Evolutionary conservation across 192 early-diverging fungal genomes (phyloP).

Genomic region (Coemansia sp.): DNA sequence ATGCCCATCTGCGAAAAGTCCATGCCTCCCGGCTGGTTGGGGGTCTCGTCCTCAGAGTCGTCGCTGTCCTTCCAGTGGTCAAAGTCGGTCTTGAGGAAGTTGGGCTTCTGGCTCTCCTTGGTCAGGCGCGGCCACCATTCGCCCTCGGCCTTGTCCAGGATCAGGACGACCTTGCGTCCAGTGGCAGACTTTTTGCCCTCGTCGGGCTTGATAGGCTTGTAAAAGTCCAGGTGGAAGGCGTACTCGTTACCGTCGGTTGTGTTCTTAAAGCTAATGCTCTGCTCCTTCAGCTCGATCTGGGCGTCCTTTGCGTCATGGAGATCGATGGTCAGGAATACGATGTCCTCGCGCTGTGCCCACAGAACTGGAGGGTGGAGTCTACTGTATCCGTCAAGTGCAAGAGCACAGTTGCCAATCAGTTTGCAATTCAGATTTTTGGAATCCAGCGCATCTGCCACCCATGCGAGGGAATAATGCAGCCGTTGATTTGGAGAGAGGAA

Average conservation of each 20-base stretch:
- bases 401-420: constrained; percentile 1
- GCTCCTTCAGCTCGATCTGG: constrained; percentile 22
- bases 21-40: constrained; percentile 56
- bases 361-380: constrained; percentile 67
- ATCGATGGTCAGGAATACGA: constrained; percentile 83
- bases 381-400: constrained; percentile 1
- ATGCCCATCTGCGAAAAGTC: constrained; percentile 63
- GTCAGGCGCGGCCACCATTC: constrained; percentile 85
- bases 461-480: no score
- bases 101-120: constrained; percentile 62
- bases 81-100: constrained; percentile 91
- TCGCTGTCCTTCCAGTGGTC: constrained; percentile 89
- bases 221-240: constrained; percentile 73
- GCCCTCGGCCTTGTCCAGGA: constrained; percentile 73
- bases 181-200: constrained; percentile 67
- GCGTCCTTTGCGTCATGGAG: constrained; percentile 65
- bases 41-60: constrained; percentile 80
- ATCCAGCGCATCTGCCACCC: background rate
- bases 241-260: constrained; percentile 66
- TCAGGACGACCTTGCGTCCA: constrained; percentile 65
- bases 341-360: constrained; percentile 86
- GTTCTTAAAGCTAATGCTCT: constrained; percentile 62
- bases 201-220: constrained; percentile 68
- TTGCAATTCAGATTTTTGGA: background rate
- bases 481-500: no score